Evolutionary conservation across 176 grass and related monocot genomes (phyloP), one percentile per base, ranked within the genome.

Genomic region (Rhipidocladum racemiflorum): DNA sequence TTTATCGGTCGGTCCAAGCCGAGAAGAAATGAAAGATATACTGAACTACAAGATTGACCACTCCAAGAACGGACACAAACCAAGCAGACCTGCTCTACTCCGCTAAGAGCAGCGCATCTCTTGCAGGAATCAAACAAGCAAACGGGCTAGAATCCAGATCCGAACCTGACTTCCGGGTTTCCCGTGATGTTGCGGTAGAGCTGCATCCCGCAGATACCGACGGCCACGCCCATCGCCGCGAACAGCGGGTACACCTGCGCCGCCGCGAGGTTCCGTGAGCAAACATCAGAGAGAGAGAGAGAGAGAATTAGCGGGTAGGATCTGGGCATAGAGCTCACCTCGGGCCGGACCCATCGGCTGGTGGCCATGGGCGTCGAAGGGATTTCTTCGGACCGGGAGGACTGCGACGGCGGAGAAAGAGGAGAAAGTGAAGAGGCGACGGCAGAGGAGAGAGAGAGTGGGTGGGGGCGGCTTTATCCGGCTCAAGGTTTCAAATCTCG

Each of bases 141-240:
- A 56, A 9, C 16, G 18, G 24, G 39, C 2, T 15, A 30, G 38
- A 42, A 7, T 29, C 32, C 11, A 59, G 81, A 83, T 81, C 30
- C 51, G 5, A n/a, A 93, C 91, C 94, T 97, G 27, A 97, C 94
- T 93, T 97, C 94, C 3, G 94, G 94, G 86, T 97, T 97, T 68
- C 83, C 89, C 32, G 83, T 80, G 83, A 97, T 83, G 86, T 97
- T 97, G 29, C 91, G 86, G 36, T 64, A 72, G 70, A 97, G 86
- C 81, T 84, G 81, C 29, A 97, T 73, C 1, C 54, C 88, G 77
- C 94, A 97, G 84, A 93, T 93, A 21, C 86, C 91, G 8, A 91
- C 68, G 23, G 94, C 91, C 6, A 87, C 86, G 34, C 94, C 91
- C 62, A 72, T 87, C 77, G 94, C 94, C 73, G 94, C 94, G 74